Base-by-base conservation (phyloP, 2,329 filamentous ascomycete genomes). In the Pezicula rhizophila region DNA sequence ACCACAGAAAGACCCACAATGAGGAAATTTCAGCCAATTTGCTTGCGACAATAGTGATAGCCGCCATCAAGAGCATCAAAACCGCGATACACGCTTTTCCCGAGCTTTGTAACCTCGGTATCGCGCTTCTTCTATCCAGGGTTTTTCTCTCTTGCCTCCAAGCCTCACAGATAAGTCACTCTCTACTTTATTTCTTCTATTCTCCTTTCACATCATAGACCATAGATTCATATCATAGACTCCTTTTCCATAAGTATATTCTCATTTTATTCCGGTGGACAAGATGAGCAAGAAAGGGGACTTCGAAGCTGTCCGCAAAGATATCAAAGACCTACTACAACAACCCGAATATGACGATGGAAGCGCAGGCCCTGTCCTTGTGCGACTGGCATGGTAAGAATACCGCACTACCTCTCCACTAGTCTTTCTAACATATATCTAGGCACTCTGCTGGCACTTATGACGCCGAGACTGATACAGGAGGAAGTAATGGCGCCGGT, bases 401-500 rank as follows among this genome's bases (percentile, higher is more conserved):
- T 15, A 8, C 26, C 39, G 23, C 12, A 37, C 3, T 35, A 44
- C 35, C 14, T 42, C 35, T 39, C 23, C 25, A 47, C 48, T 56
- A 25, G 57, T 44, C 15, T 38, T 38, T 15, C 33, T 52, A 35
- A 52, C 48, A 53, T 23, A 37, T 12, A 43, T 33, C 26, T 48
- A 78, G 77, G 78, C 81, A 85, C 66, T 76, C 76, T n/a, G 67
- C 80, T 1, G 80, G 81, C 25, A 84, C 80, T 5, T 84, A 84
- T 63, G 76, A 80, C 59, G 66, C 67, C 26, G 69, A 71, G 47
- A 77, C 77, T 47, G 75, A 80, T 59, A 84, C 80, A 0, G 81
- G 81, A 33, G 80, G 80, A 34, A 78, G 74, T 23, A 84, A 84
- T 61, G 81, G 81, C 51, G 80, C 81, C 0, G 80, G 79, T 15